These are phyloP conservation scores for Metarhizium robertsii DNA, from an alignment of 2,329 filamentous ascomycete genomes.

Conservation along the genomic window DNA sequence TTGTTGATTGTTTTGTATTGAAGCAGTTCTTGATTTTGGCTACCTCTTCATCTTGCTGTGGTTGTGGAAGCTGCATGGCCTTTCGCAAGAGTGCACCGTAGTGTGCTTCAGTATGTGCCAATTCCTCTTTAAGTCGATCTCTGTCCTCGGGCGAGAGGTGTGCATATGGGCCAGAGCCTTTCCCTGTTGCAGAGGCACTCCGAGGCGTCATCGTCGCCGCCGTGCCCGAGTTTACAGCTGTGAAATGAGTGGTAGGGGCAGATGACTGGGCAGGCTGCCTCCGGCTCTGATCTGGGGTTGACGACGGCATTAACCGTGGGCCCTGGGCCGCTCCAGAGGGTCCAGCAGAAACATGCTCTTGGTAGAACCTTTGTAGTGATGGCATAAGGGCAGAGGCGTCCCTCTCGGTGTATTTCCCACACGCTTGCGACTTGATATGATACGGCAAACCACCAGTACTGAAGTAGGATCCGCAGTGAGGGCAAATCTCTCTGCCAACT, in stretches of 20 bases:
- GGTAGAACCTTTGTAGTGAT: constrained; percentile 4
- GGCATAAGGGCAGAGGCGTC: constrained; percentile 2
- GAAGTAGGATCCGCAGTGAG: constrained; percentile 36
- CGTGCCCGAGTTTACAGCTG: neutral
- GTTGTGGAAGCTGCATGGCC: constrained; percentile 27
- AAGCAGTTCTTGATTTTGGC: constrained; percentile 41
- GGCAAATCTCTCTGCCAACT: constrained; percentile 28
- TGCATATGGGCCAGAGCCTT: constrained; percentile 29
- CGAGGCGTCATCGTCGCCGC: neutral
- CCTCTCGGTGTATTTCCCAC: constrained; percentile 28
- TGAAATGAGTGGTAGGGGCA: neutral
- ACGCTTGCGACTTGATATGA: constrained; percentile 35
- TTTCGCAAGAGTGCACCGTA: constrained; percentile 34
- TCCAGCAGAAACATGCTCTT: neutral
- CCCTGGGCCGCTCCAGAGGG: neutral
- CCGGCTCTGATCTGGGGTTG: neutral
- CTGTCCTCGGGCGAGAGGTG: constrained; percentile 28
- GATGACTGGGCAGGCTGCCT: neutral
- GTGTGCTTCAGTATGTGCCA: constrained; percentile 20
- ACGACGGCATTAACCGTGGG: neutral
- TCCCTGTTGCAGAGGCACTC: neutral
- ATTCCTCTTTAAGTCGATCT: constrained; percentile 17
- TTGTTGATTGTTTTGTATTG: constrained; percentile 46
- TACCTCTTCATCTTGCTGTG: constrained; percentile 22
- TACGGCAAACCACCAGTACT: constrained; percentile 30